These are phyloP conservation scores for Acacia confusa DNA, from an alignment of 306 rosid genomes.

Conservation along the genomic window DNA sequence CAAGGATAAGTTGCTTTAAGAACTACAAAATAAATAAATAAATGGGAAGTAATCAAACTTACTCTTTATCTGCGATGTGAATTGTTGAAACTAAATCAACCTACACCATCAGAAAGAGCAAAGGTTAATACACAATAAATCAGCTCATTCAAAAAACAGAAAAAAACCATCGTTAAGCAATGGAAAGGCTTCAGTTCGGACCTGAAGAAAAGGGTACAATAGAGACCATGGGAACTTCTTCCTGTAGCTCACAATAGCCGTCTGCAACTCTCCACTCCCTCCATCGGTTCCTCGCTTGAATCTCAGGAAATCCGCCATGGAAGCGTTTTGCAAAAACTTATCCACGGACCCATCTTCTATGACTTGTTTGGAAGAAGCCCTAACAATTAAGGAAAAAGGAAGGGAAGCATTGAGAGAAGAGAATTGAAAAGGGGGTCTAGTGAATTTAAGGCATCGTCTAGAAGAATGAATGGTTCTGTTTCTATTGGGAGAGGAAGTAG, in stretches of 20 bases:
- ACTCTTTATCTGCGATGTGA: constrained; percentile 97
- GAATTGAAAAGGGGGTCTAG: constrained; percentile 27
- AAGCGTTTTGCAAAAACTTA: constrained; percentile 59
- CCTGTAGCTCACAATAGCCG: constrained; percentile 73
- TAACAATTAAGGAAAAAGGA: background rate
- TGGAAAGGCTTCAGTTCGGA: constrained; percentile 13
- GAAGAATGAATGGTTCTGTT: constrained; percentile 39
- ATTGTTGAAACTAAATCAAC: constrained; percentile 97
- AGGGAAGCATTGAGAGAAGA: constrained; percentile 27
- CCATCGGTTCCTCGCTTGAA: constrained; percentile 65
- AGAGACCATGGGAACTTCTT: constrained; percentile 91
- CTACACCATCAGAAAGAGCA: constrained; percentile 49
- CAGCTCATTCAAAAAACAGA: background rate
- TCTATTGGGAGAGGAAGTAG: constrained; percentile 40
- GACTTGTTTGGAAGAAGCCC: constrained; percentile 38
- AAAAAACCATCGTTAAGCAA: background rate
- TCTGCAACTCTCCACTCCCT: constrained; percentile 68
- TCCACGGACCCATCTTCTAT: constrained; percentile 67
- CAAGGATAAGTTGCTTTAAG: background rate
- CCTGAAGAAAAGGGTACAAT: constrained; percentile 82
- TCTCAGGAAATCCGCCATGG: constrained; percentile 89
- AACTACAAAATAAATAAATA: constrained; percentile 14
- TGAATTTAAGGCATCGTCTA: constrained; percentile 29
- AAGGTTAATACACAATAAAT: constrained; percentile 13
- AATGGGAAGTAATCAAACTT: constrained; percentile 41